Conservation (phyloP, 176 grass and related monocot species). For the Saccharum officinarum region DNA sequence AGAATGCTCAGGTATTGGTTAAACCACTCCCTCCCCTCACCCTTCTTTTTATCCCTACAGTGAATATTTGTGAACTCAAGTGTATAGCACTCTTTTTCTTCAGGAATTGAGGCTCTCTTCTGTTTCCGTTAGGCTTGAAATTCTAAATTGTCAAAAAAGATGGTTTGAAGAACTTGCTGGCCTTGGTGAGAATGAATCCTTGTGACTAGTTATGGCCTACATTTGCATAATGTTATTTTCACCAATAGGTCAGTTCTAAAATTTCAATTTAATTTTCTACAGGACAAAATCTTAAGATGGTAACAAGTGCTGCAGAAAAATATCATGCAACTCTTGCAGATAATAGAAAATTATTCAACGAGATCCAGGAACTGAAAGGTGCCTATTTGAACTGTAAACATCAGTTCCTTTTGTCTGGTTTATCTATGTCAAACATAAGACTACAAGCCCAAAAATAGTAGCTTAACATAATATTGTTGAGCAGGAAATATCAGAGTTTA, state of each 20-base stretch:
- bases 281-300: slow-evolving; percentile 54
- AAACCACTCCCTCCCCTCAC: neutral
- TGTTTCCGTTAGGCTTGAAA: slow-evolving; percentile 55
- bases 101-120: slow-evolving; percentile 78
- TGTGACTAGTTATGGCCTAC: slow-evolving; percentile 1
- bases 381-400: slow-evolving; percentile 21
- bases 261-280: slow-evolving; percentile 19
- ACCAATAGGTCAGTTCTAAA: slow-evolving; percentile 26
- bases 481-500: slow-evolving; percentile 95
- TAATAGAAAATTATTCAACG: slow-evolving; percentile 83
- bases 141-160: slow-evolving; percentile 48
- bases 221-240: slow-evolving; percentile 13
- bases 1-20: slow-evolving; percentile 54
- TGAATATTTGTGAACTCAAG: slow-evolving; percentile 10
- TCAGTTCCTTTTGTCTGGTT: slow-evolving; percentile 1
- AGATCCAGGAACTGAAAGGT: slow-evolving; percentile 98
- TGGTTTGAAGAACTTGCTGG: slow-evolving; percentile 65
- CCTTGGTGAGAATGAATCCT: slow-evolving; percentile 45
- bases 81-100: slow-evolving; percentile 35
- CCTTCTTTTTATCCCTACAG: neutral
- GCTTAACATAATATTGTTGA: slow-evolving; percentile 32
- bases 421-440: slow-evolving; percentile 15
- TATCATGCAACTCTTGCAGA: slow-evolving; percentile 77
- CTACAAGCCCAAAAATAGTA: slow-evolving; percentile 23
- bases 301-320: slow-evolving; percentile 61